These are phyloP conservation scores for Phenoliferia sp. DNA, from an alignment of 1,284 basidiomycete genomes.

Conservation along the genomic window DNA sequence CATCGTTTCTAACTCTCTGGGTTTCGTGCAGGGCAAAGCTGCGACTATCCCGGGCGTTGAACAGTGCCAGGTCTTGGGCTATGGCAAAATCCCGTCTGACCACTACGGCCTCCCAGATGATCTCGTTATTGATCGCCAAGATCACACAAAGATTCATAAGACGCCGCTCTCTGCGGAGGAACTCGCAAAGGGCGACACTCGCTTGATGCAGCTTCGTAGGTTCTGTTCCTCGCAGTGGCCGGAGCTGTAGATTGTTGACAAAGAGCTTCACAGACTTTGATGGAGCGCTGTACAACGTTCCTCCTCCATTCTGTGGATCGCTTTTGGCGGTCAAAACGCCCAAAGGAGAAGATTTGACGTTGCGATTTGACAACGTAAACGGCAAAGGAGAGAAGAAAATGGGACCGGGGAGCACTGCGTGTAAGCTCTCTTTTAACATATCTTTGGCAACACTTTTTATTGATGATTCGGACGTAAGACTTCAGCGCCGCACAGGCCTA, in stretches of 20 bases:
- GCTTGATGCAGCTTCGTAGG: conserved; percentile 10
- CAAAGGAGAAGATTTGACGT: conserved; percentile 7
- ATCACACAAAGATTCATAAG: conserved; percentile 7
- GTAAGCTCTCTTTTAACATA: background rate
- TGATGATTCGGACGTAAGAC: background rate
- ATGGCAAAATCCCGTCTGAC: background rate
- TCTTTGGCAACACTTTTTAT: background rate
- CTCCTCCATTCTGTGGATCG: conserved; percentile 6
- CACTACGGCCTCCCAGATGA: conserved; percentile 9
- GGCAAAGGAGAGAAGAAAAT: conserved; percentile 10
- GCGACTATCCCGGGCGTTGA: conserved; percentile 7
- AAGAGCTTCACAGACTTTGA: conserved; percentile 2
- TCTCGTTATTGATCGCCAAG: background rate
- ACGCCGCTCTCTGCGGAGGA: conserved; percentile 1
- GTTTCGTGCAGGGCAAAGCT: background rate
- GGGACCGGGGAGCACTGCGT: conserved; percentile 6
- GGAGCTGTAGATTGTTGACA: background rate
- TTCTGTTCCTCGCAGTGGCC: background rate
- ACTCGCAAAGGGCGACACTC: conserved; percentile 3
- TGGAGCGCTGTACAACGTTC: conserved; percentile 6
- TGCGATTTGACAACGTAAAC: conserved; percentile 8
- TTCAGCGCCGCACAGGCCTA: conserved; percentile 8
- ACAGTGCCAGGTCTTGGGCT: conserved; percentile 11
- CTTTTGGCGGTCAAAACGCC: conserved; percentile 8
- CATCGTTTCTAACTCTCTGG: background rate